These are phyloP conservation scores for Podaxis sp. DNA, from an alignment of 768 basidiomycete species.

Conservation along the genomic window DNA sequence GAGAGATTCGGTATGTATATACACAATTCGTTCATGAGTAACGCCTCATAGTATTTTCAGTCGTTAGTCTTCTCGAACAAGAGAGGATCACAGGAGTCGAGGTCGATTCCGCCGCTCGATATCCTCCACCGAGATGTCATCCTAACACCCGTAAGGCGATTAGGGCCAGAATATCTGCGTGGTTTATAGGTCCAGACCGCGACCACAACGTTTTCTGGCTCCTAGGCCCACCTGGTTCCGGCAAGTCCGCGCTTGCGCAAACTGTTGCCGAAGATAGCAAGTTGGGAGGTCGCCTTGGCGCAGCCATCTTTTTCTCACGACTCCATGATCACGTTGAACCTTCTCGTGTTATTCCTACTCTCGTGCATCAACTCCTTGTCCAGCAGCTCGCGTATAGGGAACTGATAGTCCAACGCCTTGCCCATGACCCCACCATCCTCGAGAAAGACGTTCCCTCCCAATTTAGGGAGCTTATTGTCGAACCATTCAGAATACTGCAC, in stretches of 20 bases:
- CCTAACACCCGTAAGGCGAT: neutral
- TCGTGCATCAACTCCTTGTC: neutral
- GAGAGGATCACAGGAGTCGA: neutral
- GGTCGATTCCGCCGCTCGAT: neutral
- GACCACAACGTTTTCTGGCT: neutral
- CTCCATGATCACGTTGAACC: neutral
- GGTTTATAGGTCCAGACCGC: neutral
- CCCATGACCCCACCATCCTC: neutral
- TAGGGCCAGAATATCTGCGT: neutral
- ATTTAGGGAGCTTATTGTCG: neutral
- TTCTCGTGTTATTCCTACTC: neutral
- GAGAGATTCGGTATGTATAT: no score
- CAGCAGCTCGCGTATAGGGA: neutral
- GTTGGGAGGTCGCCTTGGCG: neutral
- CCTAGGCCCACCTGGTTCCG: neutral
- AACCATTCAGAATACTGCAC: neutral
- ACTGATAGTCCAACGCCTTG: neutral
- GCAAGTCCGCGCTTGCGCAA: constrained; percentile 10
- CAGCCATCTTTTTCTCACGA: neutral
- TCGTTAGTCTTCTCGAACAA: neutral
- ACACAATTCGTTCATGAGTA: no score
- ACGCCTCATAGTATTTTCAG: no score
- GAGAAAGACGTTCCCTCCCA: neutral
- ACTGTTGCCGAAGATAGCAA: neutral
- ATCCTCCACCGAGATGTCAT: neutral